Base-by-base conservation (phyloP, 768 basidiomycete species). In the Boletus vinaceobasis region DNA sequence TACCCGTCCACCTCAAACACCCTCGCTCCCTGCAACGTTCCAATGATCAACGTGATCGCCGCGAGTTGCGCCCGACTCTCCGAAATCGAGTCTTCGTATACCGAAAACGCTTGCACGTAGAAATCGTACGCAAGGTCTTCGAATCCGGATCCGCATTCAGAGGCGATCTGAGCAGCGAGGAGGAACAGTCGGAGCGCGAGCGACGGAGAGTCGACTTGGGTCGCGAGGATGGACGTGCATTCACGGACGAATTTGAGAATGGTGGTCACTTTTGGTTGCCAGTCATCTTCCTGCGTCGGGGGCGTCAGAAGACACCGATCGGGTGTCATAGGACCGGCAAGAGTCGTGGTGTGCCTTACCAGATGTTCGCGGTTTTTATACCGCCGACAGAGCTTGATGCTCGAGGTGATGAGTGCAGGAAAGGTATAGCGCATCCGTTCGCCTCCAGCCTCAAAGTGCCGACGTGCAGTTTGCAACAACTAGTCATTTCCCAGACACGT, bases 51-150 rank as follows among this genome's bases (percentile, higher is more conserved):
- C 7, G 93, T 92, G 67, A 99, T 98, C n/a, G 96, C 95, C 65
- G 96, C 93, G 9, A 99, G 75, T 71, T 99, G 97, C 5, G 93
- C 93, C 4, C 96, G 84, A 33, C 90, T 92, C 67, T 99, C 97
- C 43, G 91, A 94, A 47, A 99, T 98, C 63, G 83, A 88, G 70
- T 99, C 97, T 69, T 99, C 97, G 73, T 99, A 98, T 13, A 98
- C 93, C 27, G 88, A 93, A 71, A 99, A 98, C 0, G 95, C 93
- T 69, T 98, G 94, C 14, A 98, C 97, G 65, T 95, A 98, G 62
- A 98, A 86, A 69, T 99, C 96, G 68, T 99, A 99, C 15, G 93
- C 86, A 55, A 98, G 84, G 68, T 98, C 95, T 71, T 97, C 95
- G 61, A 98, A 92, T 0, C 86, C 91, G 56, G 96, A 88, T 0